phyloP scores from a whole-genome alignment of 2,329 filamentous ascomycete species.

The Apiospora phragmitis region DNA sequence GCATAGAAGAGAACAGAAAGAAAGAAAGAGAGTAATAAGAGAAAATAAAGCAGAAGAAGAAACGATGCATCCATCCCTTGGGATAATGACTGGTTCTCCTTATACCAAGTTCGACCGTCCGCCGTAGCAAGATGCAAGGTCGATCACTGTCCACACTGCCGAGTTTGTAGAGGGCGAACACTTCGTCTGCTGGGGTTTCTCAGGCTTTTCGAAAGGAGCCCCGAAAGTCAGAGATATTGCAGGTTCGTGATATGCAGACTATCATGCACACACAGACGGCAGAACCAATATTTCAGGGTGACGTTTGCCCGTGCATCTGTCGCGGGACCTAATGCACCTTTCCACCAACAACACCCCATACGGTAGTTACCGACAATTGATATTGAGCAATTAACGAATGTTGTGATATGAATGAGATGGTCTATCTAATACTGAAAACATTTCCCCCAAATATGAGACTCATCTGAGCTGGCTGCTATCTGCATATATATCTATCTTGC shows the following conservation, averaged over 20 bases:
- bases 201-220: background rate
- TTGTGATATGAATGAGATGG: background rate
- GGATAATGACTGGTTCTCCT: background rate
- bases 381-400: background rate
- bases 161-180: background rate
- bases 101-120: background rate
- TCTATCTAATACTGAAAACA: background rate
- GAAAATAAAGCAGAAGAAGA: background rate
- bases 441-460: background rate
- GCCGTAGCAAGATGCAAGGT: background rate
- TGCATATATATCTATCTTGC: no score
- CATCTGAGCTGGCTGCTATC: background rate
- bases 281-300: background rate
- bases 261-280: slow-evolving; percentile 1
- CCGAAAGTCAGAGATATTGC: background rate
- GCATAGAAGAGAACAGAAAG: background rate
- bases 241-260: background rate
- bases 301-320: background rate
- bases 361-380: background rate
- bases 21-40: background rate
- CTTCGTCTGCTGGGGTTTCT: background rate
- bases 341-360: background rate
- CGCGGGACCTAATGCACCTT: slow-evolving; percentile 3
- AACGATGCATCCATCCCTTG: background rate
- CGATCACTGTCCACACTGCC: background rate